Base-by-base conservation (phyloP, 2,329 filamentous ascomycete species). In the Calycina herbarum region DNA sequence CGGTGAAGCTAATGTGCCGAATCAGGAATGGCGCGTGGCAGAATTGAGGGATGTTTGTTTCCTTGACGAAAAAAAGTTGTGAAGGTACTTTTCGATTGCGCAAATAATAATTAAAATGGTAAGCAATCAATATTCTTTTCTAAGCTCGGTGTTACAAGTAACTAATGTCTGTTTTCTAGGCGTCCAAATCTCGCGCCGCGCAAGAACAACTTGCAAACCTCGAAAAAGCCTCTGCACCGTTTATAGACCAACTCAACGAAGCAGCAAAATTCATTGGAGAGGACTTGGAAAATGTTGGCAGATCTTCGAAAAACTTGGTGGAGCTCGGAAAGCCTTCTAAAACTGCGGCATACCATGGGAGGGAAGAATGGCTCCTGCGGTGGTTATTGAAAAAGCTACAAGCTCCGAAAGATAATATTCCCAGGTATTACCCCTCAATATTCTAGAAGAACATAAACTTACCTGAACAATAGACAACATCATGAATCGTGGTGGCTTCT, bases 321-420 rank as follows among this genome's bases (percentile, higher is more conserved):
- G 20, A 59, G 59, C 35, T 15, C 27, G n/a, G 38, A 24, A 56
- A 40, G 15, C 56, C 61, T 3, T 61, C 29, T 10, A 64, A 61
- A 56, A 10, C 54, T 57, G 13, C 29, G 20, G n/a, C 56, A 13
- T 76, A 73, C 65, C 73, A 75, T 69, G 75, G 72, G 33, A 83
- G 85, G 72, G 85, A 87, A 72, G 87, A 90, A 79, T 90, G 87
- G 86, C 81, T 89, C 15, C 74, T 90, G 65, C 83, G 85, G 72
- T 91, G 89, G 89, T 77, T 90, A 29, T 78, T 89, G 71, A 87
- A 86, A 71, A 88, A 85, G 73, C 69, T 89, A 62, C 73, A 83
- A 81, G 70, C 66, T 35, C 59, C 78, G 27, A 72, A 73, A 40
- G 77, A 74, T 54, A 70, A 68, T 40, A 73, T 77, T 29, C 72